phyloP scores from a whole-genome alignment of 1,284 basidiomycete genomes.

The Naganishia liquefaciens region DNA sequence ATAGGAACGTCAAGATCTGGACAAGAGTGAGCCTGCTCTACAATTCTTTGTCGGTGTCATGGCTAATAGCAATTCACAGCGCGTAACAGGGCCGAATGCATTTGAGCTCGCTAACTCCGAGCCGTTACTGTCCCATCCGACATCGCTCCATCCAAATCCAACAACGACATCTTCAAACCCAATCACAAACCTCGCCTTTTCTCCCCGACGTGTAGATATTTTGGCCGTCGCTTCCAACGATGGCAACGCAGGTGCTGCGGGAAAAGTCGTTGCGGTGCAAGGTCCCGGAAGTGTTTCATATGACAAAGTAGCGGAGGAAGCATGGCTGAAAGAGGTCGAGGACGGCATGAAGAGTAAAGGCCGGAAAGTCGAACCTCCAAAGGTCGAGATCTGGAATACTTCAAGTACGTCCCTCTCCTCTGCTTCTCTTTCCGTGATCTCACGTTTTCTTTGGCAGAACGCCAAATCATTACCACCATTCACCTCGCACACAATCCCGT shows the following conservation, averaged over 20 bases:
- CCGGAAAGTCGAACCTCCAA: slow-evolving; percentile 16
- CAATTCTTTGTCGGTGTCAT: no score
- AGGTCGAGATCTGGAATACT: slow-evolving; percentile 31
- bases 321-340: slow-evolving; percentile 8
- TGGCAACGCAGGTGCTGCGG: not conserved
- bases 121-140: slow-evolving; percentile 7
- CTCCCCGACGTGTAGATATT: slow-evolving; percentile 28
- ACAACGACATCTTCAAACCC: slow-evolving; percentile 20
- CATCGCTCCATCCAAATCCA: slow-evolving; percentile 18
- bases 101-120: slow-evolving; percentile 8
- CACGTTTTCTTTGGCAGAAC: slow-evolving; percentile 8
- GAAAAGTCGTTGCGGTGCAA: slow-evolving; percentile 14
- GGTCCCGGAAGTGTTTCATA: slow-evolving; percentile 2
- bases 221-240: slow-evolving; percentile 28
- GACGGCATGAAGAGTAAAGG: slow-evolving; percentile 21
- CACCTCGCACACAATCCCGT: slow-evolving; percentile 28
- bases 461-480: slow-evolving; percentile 33
- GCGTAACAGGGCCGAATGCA: slow-evolving; percentile 11
- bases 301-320: not conserved
- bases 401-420: slow-evolving; percentile 21
- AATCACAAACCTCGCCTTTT: slow-evolving; percentile 26
- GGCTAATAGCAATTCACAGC: not conserved
- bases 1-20: slow-evolving; percentile 33
- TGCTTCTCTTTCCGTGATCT: not conserved
- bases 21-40: slow-evolving; percentile 18